Evolutionary conservation across 1,284 basidiomycete species (phyloP).

Genomic region (Vanrija sp.): DNA sequence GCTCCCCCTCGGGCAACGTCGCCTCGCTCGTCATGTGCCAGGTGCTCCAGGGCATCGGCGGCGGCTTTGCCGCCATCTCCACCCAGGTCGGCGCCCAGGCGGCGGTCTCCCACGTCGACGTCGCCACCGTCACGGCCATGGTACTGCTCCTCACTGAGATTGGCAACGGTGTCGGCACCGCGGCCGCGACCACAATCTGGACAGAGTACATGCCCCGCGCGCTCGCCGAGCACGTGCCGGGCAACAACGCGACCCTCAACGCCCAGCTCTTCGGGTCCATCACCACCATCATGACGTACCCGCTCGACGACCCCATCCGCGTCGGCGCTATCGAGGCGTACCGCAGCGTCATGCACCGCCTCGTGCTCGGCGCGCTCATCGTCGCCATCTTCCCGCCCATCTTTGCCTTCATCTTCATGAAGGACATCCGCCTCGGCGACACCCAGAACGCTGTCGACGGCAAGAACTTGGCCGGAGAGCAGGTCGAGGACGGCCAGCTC

Average conservation of each 20-base stretch:
- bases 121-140: slow-evolving; percentile 76
- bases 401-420: slow-evolving; percentile 43
- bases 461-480: slow-evolving; percentile 32
- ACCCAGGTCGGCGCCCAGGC: slow-evolving; percentile 75
- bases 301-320: slow-evolving; percentile 56
- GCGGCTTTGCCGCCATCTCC: slow-evolving; percentile 65
- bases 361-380: slow-evolving; percentile 38
- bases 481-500: slow-evolving; percentile 13
- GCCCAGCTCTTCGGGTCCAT: slow-evolving; percentile 57
- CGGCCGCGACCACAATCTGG: slow-evolving; percentile 47
- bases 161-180: slow-evolving; percentile 54
- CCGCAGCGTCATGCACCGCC: slow-evolving; percentile 43
- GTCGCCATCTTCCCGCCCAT: slow-evolving; percentile 47
- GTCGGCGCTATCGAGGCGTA: slow-evolving; percentile 57
- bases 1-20: slow-evolving; percentile 57
- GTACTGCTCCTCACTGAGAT: slow-evolving; percentile 62
- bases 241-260: slow-evolving; percentile 39
- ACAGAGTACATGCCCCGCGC: slow-evolving; percentile 52
- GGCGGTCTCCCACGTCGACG: slow-evolving; percentile 67
- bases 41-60: slow-evolving; percentile 46
- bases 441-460: slow-evolving; percentile 51
- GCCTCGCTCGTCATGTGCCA: slow-evolving; percentile 57
- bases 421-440: slow-evolving; percentile 49
- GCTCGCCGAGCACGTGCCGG: slow-evolving; percentile 56
- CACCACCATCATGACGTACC: slow-evolving; percentile 51